phyloP scores from a whole-genome alignment of 331 rosid genomes.

The Quercus lobata region DNA sequence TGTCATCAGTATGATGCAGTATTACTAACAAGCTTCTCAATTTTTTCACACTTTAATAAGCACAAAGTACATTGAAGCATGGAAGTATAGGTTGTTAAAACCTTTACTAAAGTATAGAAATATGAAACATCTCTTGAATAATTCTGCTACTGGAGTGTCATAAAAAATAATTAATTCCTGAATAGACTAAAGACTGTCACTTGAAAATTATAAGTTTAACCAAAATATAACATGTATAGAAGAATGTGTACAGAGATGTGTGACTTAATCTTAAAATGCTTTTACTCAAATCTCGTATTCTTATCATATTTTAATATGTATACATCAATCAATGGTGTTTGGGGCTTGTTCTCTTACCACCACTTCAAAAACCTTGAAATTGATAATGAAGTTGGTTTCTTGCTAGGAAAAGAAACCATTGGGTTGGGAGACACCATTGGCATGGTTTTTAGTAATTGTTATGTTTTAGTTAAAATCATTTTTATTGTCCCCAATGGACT shows the following conservation, averaged over 20 bases:
- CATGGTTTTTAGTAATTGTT: background rate
- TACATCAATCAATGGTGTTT: background rate
- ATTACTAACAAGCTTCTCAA: constrained; percentile 18
- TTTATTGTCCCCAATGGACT: background rate
- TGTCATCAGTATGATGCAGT: constrained; percentile 18
- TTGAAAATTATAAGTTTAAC: background rate
- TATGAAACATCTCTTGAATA: constrained; percentile 9
- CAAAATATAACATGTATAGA: background rate
- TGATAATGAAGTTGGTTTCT: background rate
- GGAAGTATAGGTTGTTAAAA: background rate
- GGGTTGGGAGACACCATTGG: background rate
- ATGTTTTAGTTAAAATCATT: background rate
- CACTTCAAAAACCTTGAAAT: background rate
- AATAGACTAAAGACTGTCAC: background rate
- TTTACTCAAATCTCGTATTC: background rate
- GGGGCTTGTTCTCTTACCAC: background rate
- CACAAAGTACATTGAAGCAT: constrained; percentile 14
- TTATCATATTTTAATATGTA: background rate
- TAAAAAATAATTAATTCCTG: constrained; percentile 2
- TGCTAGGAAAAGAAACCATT: background rate
- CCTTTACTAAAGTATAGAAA: constrained; percentile 13
- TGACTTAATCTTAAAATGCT: background rate
- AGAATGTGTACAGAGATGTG: background rate
- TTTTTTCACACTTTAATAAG: constrained; percentile 10
- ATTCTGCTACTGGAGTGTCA: constrained; percentile 2